Base-by-base conservation (phyloP, 192 early-diverging fungal species). In the Obelidium mucronatum region DNA sequence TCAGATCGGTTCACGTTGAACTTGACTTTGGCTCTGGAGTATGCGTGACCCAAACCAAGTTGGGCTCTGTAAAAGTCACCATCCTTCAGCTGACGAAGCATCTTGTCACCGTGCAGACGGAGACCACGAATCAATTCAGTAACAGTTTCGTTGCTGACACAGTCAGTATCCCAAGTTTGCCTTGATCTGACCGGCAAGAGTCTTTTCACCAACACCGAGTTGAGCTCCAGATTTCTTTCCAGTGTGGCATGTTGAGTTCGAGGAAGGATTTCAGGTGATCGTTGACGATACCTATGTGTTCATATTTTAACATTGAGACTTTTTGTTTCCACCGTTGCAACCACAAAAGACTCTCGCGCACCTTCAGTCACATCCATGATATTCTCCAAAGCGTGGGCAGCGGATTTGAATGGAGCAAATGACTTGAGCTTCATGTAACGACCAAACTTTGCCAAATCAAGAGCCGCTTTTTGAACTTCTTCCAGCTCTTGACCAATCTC, bases 1-100 rank as follows among this genome's bases (percentile, higher is more conserved):
- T 99, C 97, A 37, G 92, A 91, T 70, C 96, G 86, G 91, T 99
- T 96, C 59, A 98, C 96, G 87, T 98, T 97, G 89, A 99, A 99
- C 94, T 99, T 98, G 78, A 99, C 96, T 84, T 99, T 99, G 61
- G 95, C 92, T 42, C 98, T 91, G 71, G 98, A 99, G 87, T 97
- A 98, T 17, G 93, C 92, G 88, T 99, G 98, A 78, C 97, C 97
- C 56, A 99, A 88, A 85, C 98, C 98, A 26, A 99, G 91, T 86
- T 98, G 96, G 42, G 95, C 96, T 76, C 90, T 89, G 75, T 92
- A 91, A 61, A 99, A 85, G 81, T 99, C 98, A 36, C 95, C 95
- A 15, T 92, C 88, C 91, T 96, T 97, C 44, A 98, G 84, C 82
- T 95, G 93, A 60, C 85, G 75, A 53, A 99, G 85, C 74, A 99